Evolutionary conservation across 495 filamentous ascomycete species (phyloP).

Genomic region (Neurospora sp.): DNA sequence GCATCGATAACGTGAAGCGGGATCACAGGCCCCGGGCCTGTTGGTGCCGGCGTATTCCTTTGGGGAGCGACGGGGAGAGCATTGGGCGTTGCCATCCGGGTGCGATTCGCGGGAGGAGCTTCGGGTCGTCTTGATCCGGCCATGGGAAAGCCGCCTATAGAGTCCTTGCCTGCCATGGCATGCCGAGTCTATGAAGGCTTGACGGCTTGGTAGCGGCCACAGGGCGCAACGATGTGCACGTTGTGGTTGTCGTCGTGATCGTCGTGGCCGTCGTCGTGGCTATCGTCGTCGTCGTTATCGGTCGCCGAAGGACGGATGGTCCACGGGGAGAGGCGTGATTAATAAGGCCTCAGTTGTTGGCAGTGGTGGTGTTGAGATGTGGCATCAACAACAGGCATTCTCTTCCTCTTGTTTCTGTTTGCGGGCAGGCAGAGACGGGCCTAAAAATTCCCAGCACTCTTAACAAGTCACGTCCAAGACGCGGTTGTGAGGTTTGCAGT

Average conservation of each 20-base stretch:
- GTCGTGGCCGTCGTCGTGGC: background rate
- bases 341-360: background rate
- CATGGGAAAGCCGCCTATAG: slow-evolving; percentile 33
- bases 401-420: slow-evolving; percentile 1
- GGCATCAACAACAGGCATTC: slow-evolving; percentile 10
- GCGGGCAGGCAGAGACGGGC: background rate
- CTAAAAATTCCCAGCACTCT: background rate
- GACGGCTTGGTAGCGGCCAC: slow-evolving; percentile 2
- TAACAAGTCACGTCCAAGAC: background rate
- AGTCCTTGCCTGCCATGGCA: slow-evolving; percentile 36
- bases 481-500: background rate
- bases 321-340: background rate
- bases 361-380: slow-evolving; percentile 5
- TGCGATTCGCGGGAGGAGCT: slow-evolving; percentile 3
- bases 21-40: slow-evolving; percentile 52
- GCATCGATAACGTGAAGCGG: slow-evolving; percentile 69
- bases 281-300: background rate
- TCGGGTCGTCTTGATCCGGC: slow-evolving; percentile 12
- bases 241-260: background rate
- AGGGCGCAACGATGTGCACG: background rate
- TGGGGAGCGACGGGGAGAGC: slow-evolving; percentile 31
- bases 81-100: slow-evolving; percentile 4
- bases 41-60: slow-evolving; percentile 9
- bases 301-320: background rate
- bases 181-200: slow-evolving; percentile 21